Conservation (phyloP, 1,284 basidiomycete genomes). For the Pyrrhoderma lamaoense region DNA sequence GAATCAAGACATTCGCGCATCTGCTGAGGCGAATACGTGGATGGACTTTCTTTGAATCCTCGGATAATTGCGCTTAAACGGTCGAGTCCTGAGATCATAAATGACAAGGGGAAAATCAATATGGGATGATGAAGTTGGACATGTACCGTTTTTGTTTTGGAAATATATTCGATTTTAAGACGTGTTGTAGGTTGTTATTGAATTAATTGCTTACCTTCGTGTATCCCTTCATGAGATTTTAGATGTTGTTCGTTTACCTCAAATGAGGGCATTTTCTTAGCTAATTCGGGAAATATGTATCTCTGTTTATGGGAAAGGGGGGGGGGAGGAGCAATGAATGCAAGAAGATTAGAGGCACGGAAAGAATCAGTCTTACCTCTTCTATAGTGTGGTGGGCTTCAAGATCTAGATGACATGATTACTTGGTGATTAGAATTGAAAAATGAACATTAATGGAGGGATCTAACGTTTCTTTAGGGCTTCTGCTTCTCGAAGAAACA, state of each 20-base stretch:
- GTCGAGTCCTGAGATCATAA: slow-evolving; percentile 41
- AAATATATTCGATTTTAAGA: no score
- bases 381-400: slow-evolving; percentile 65
- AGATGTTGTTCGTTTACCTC: slow-evolving; percentile 45
- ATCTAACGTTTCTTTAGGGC: slow-evolving; percentile 39
- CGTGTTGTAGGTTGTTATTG: no score
- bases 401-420: slow-evolving; percentile 44
- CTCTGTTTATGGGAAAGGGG: slow-evolving; percentile 26
- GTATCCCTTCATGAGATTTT: slow-evolving; percentile 57
- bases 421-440: no score
- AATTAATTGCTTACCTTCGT: slow-evolving; percentile 50
- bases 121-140: neutral
- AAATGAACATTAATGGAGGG: neutral
- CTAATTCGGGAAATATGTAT: slow-evolving; percentile 54
- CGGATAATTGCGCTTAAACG: slow-evolving; percentile 40
- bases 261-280: slow-evolving; percentile 56
- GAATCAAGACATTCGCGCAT: slow-evolving; percentile 54
- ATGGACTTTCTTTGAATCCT: slow-evolving; percentile 41
- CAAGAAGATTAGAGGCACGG: slow-evolving; percentile 2
- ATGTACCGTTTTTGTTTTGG: neutral
- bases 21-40: slow-evolving; percentile 47
- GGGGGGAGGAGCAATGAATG: slow-evolving; percentile 4
- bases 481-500: slow-evolving; percentile 39
- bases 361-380: slow-evolving; percentile 26
- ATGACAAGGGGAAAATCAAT: neutral